phyloP scores from a whole-genome alignment of 2,329 filamentous ascomycete genomes.

The Xenosphaeropsis pyriputrescens region DNA sequence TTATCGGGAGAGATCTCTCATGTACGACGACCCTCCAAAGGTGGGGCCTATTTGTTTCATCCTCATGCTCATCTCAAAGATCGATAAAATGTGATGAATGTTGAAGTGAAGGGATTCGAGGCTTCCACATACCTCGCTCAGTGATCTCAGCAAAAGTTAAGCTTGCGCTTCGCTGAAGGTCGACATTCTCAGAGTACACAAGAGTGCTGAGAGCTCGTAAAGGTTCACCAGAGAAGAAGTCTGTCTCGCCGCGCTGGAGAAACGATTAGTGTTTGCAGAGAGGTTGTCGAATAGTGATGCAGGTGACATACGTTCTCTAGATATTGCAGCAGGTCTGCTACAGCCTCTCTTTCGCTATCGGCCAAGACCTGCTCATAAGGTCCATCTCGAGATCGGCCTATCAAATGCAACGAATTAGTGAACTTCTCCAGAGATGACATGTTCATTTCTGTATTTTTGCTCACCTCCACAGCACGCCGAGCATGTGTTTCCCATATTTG shows the following conservation, averaged over 20 bases:
- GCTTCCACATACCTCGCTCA: conserved; percentile 61
- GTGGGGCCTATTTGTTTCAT: too few relatives aligned
- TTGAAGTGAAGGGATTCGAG: too few relatives aligned
- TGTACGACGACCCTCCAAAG: too few relatives aligned
- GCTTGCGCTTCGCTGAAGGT: conserved; percentile 91
- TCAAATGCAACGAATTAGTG: conserved; percentile 1
- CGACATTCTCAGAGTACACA: conserved; percentile 97
- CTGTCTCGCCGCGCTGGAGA: conserved; percentile 68
- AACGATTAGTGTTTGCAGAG: conserved; percentile 7
- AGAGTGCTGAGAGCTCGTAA: conserved; percentile 87
- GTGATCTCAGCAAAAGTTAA: conserved; percentile 98
- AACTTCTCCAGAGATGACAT: neutral
- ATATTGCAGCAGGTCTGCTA: conserved; percentile 87
- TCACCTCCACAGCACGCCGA: conserved; percentile 47
- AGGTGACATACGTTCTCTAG: conserved; percentile 66
- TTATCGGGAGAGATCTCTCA: too few relatives aligned
- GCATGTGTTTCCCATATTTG: conserved; percentile 27
- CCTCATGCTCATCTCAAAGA: too few relatives aligned
- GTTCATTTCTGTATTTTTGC: neutral
- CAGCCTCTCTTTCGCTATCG: conserved; percentile 92
- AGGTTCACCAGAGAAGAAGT: conserved; percentile 95
- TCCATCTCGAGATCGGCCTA: conserved; percentile 65
- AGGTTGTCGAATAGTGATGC: neutral
- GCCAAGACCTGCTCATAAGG: conserved; percentile 79
- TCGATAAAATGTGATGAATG: too few relatives aligned